Conservation (phyloP, 805 yeast species). For the Metschnikowia chrysomelidarum region DNA sequence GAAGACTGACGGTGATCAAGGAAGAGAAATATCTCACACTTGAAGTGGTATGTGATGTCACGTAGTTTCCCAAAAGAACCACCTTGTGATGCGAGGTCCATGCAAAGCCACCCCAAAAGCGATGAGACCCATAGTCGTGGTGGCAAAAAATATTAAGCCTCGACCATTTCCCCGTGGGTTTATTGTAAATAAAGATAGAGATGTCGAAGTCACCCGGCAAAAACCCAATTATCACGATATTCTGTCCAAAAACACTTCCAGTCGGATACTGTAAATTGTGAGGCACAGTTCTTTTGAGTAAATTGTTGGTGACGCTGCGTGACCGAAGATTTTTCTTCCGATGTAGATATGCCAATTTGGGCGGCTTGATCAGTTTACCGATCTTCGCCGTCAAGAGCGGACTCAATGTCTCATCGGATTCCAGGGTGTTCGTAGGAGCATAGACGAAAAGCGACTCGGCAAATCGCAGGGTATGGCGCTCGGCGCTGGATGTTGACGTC, state of each 20-base stretch:
- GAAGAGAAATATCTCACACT: slow-evolving; percentile 47
- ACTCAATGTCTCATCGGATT: slow-evolving; percentile 19
- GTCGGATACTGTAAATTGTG: slow-evolving; percentile 52
- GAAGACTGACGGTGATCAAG: slow-evolving; percentile 51
- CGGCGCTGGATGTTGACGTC: neutral
- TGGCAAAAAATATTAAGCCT: slow-evolving; percentile 52
- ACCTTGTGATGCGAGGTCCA: slow-evolving; percentile 81
- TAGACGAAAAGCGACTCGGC: slow-evolving; percentile 35
- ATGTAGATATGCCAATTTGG: slow-evolving; percentile 32
- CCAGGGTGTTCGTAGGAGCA: slow-evolving; percentile 25
- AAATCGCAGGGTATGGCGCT: neutral
- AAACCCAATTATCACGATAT: slow-evolving; percentile 60
- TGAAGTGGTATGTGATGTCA: slow-evolving; percentile 46
- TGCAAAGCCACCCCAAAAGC: slow-evolving; percentile 65
- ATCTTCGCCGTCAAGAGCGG: slow-evolving; percentile 37
- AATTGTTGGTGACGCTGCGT: slow-evolving; percentile 1
- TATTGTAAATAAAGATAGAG: slow-evolving; percentile 50
- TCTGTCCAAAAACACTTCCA: slow-evolving; percentile 66
- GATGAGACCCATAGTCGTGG: slow-evolving; percentile 52
- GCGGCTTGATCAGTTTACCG: slow-evolving; percentile 32
- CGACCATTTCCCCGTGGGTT: slow-evolving; percentile 62
- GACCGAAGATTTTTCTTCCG: slow-evolving; percentile 17
- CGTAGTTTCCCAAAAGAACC: slow-evolving; percentile 53
- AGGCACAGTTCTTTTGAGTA: slow-evolving; percentile 36
- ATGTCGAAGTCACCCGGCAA: slow-evolving; percentile 46